Evolutionary conservation across 2,329 filamentous ascomycete genomes (phyloP).

Genomic region (Fusarium staphyleae): DNA sequence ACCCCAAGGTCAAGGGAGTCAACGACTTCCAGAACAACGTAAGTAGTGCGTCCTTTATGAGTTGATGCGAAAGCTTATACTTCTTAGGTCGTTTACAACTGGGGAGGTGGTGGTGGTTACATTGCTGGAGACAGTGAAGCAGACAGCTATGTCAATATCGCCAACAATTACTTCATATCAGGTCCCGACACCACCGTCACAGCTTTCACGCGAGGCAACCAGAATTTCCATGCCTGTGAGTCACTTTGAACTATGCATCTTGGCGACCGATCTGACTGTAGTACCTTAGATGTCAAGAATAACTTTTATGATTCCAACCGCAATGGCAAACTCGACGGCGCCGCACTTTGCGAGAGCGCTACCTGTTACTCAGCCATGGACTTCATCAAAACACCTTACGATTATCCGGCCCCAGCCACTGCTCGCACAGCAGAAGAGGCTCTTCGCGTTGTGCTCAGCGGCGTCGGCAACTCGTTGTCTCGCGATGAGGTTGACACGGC

Average conservation of each 20-base stretch:
- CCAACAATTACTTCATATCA: conserved; percentile 65
- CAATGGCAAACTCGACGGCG: conserved; percentile 58
- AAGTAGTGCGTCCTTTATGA: not conserved
- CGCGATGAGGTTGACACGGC: conserved; percentile 54
- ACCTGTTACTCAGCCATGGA: conserved; percentile 57
- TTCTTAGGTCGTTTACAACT: conserved; percentile 60
- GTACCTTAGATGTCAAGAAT: conserved; percentile 51
- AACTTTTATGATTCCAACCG: conserved; percentile 61
- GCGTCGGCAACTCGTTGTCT: conserved; percentile 52
- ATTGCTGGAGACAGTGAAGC: conserved; percentile 60
- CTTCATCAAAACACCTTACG: conserved; percentile 49
- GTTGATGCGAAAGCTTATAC: conserved; percentile 9
- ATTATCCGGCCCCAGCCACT: conserved; percentile 53
- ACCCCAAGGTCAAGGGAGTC: conserved; percentile 63
- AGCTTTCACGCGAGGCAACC: conserved; percentile 63
- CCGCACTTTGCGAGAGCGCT: conserved; percentile 50
- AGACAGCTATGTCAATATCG: conserved; percentile 57
- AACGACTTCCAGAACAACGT: conserved; percentile 60
- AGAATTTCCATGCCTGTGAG: conserved; percentile 58
- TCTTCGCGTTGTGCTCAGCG: conserved; percentile 49
- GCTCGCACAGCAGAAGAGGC: conserved; percentile 50
- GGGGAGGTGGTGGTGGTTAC: conserved; percentile 61
- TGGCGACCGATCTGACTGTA: not conserved
- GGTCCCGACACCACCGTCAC: conserved; percentile 58
- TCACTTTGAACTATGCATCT: not conserved